These are phyloP conservation scores for Lodderomyces oxycetoniae DNA, from an alignment of 1,139 yeast genomes.

Conservation along the genomic window DNA sequence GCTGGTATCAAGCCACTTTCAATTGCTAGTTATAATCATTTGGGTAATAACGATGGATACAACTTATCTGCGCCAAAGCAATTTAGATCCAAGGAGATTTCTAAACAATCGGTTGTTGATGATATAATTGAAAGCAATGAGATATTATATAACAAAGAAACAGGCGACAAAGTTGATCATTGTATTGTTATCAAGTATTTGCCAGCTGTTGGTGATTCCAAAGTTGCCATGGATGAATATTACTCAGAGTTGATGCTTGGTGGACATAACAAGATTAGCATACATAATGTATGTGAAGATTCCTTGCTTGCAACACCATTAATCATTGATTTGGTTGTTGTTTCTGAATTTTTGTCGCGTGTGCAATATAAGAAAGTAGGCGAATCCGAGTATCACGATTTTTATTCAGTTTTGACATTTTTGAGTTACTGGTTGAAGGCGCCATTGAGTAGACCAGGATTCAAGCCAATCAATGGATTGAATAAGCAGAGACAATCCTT, in stretches of 20 bases:
- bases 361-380: constrained; percentile 64
- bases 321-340: constrained; percentile 84
- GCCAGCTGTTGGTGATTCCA: constrained; percentile 92
- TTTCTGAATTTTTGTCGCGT: constrained; percentile 86
- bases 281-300: constrained; percentile 95
- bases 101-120: constrained; percentile 89
- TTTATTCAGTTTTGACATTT: constrained; percentile 84
- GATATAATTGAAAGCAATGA: constrained; percentile 90
- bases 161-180: constrained; percentile 81
- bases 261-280: constrained; percentile 90
- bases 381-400: constrained; percentile 49
- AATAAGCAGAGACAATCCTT: constrained; percentile 92
- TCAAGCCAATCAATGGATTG: constrained; percentile 85
- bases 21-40: constrained; percentile 91
- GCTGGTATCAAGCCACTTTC: constrained; percentile 96
- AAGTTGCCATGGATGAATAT: constrained; percentile 98
- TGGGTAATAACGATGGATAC: constrained; percentile 95
- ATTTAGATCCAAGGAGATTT: constrained; percentile 92
- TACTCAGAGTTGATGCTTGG: constrained; percentile 96
- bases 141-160: constrained; percentile 76
- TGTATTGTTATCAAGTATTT: constrained; percentile 93
- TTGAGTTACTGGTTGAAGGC: constrained; percentile 96
- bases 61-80: constrained; percentile 89
- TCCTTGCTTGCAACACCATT: constrained; percentile 91
- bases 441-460: constrained; percentile 88